phyloP scores from a whole-genome alignment of 768 basidiomycete species.

The Mycena belliarum region DNA sequence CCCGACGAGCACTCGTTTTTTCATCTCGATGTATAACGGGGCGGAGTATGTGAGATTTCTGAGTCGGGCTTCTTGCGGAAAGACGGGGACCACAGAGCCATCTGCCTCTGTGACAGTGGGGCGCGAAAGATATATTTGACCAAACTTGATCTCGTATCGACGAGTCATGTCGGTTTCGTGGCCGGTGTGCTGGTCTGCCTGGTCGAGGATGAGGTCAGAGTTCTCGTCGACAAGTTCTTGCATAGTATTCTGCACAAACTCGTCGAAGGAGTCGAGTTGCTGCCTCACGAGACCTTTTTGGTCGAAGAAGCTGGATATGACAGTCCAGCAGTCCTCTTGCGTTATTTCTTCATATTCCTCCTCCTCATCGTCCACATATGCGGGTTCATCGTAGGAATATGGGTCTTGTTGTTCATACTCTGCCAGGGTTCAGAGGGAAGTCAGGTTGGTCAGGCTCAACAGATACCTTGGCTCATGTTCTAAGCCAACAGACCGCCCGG shows the following conservation, averaged over 20 bases:
- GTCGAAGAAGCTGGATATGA: conserved; percentile 95
- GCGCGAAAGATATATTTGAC: conserved; percentile 94
- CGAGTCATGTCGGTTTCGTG: conserved; percentile 77
- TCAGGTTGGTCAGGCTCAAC: conserved; percentile 24
- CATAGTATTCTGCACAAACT: conserved; percentile 99
- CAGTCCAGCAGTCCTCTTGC: conserved; percentile 92
- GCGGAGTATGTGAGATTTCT: conserved; percentile 96
- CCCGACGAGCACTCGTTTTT: conserved; percentile 78
- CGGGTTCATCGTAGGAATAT: conserved; percentile 60
- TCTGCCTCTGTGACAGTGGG: conserved; percentile 96
- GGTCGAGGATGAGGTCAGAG: conserved; percentile 92
- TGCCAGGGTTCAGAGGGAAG: conserved; percentile 34
- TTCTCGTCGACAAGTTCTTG: conserved; percentile 98
- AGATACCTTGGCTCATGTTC: conserved; percentile 57
- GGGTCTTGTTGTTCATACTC: conserved; percentile 54
- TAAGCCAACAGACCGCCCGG: conserved; percentile 19
- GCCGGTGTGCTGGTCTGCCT: conserved; percentile 94
- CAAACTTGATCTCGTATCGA: conserved; percentile 96
- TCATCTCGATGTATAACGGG: conserved; percentile 94
- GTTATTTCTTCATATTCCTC: conserved; percentile 75
- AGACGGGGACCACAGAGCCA: conserved; percentile 89
- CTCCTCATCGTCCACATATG: conserved; percentile 60
- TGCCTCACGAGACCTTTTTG: conserved; percentile 97
- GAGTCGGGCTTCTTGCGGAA: conserved; percentile 94
- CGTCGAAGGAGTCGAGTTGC: conserved; percentile 97